Base-by-base conservation (phyloP, 202 grass and related monocot species). In the Setaria italica region DNA sequence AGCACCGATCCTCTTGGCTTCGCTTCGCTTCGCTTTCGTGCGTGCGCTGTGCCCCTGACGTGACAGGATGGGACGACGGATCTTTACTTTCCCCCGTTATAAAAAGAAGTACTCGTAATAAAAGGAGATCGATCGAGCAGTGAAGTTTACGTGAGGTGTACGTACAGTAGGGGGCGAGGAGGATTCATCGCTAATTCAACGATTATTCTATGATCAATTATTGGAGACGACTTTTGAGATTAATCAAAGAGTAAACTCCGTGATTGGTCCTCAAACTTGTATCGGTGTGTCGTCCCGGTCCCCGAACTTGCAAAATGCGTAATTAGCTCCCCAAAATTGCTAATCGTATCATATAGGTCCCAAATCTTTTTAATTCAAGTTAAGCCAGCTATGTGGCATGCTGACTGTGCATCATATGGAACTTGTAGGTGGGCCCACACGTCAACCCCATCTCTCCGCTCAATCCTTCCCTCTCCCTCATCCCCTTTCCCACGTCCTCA, bases 141-240 rank as follows among this genome's bases (percentile, higher is more conserved):
- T 46, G 45, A 35, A 67, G 67, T 19, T 79, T 17, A 49, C 57
- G 80, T 41, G 57, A 62, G 30, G 50, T 50, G 13, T 17, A 48
- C 41, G 43, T 25, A 41, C 16, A 15, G 20, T 13, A 49, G 21
- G 13, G 1, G 48, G 11, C 2, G 34, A 19, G 69, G 3, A 30
- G 32, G 51, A 58, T 20, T 42, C 35, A 8, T 13, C 2, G 48
- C 48, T 48, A 3, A 37, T 53, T 41, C 86, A 32, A 35, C 35
- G 64, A 14, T 14, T 82, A 77, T 29, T 69, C 8, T 72, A 84
- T 1, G 34, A 20, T 54, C 34, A 46, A 70, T 76, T 66, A 81
- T 81, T 45, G 15, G 83, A 17, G 82, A 70, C 70, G 77, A 81
- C 87, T 85, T 85, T 65, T 64, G 17, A 20, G 21, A 45, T 19